Conservation (phyloP, 371 early-diverging fungal genomes). For the Haplosporangium sp. region DNA sequence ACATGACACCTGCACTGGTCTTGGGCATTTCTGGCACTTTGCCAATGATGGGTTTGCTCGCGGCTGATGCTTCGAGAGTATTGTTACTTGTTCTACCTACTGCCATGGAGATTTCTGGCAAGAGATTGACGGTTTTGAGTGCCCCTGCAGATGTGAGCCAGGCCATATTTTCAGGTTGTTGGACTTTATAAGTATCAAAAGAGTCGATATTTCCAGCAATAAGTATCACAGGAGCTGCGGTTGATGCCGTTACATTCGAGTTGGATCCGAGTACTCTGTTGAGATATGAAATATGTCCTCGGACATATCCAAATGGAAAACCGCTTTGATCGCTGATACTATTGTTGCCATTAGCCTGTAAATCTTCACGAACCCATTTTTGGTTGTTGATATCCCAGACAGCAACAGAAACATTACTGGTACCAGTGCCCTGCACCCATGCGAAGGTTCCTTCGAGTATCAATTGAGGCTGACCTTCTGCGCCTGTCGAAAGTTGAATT, state of each 20-base stretch:
- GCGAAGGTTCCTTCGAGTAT: conserved; percentile 24
- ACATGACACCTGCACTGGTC: conserved; percentile 34
- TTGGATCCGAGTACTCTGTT: conserved; percentile 31
- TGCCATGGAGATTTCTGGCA: conserved; percentile 11
- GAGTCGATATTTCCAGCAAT: conserved; percentile 41
- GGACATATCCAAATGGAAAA: conserved; percentile 31
- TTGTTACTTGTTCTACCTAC: background rate
- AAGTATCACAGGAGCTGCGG: conserved; percentile 9
- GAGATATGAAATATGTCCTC: conserved; percentile 38
- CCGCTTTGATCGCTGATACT: background rate
- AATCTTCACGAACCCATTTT: conserved; percentile 21
- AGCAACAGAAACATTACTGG: conserved; percentile 13
- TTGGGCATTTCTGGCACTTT: conserved; percentile 2
- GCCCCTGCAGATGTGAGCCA: conserved; percentile 34
- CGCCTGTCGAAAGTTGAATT: conserved; percentile 21
- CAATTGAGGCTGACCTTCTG: conserved; percentile 27
- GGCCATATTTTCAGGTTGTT: conserved; percentile 23
- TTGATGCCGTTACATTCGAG: background rate
- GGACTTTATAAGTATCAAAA: conserved; percentile 30
- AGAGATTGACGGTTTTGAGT: conserved; percentile 33
- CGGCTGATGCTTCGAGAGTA: background rate
- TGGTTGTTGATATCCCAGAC: conserved; percentile 34
- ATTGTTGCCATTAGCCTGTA: conserved; percentile 1
- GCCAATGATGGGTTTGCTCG: background rate
- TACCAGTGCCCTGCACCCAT: background rate